Conservation (phyloP, 2,329 filamentous ascomycete genomes). For the Ceratocystis colombiana region DNA sequence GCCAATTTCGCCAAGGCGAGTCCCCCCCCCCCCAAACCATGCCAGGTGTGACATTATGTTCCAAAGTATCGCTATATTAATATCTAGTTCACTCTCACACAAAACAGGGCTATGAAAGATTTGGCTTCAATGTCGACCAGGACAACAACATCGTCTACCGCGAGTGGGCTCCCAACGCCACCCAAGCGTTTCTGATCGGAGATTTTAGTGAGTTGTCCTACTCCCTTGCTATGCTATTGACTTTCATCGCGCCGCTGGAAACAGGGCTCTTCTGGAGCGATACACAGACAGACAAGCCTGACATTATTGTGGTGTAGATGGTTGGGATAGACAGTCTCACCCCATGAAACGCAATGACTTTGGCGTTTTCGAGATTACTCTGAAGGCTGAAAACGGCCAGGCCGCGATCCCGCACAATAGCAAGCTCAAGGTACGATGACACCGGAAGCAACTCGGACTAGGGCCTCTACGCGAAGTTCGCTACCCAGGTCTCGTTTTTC, state of each 20-base stretch:
- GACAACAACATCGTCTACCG: conserved; percentile 82
- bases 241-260: neutral
- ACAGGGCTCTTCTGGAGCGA: conserved; percentile 1
- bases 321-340: conserved; percentile 74
- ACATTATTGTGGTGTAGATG: conserved; percentile 44
- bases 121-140: conserved; percentile 70
- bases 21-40: conserved; percentile 1
- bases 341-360: conserved; percentile 79
- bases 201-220: conserved; percentile 66
- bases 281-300: conserved; percentile 4
- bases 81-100: neutral
- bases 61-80: conserved; percentile 8
- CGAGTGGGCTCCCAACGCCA: conserved; percentile 92
- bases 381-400: conserved; percentile 63
- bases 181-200: conserved; percentile 74
- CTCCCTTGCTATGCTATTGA: neutral
- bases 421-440: conserved; percentile 70
- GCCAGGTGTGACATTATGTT: neutral
- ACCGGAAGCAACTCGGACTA: neutral
- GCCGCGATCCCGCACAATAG: conserved; percentile 83
- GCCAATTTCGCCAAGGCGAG: conserved; percentile 78
- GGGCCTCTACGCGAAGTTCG: neutral
- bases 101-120: conserved; percentile 67
- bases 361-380: conserved; percentile 73
- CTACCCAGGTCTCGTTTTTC: no score